Conservation (phyloP, 805 yeast genomes). For the Dipodascus albidus region DNA sequence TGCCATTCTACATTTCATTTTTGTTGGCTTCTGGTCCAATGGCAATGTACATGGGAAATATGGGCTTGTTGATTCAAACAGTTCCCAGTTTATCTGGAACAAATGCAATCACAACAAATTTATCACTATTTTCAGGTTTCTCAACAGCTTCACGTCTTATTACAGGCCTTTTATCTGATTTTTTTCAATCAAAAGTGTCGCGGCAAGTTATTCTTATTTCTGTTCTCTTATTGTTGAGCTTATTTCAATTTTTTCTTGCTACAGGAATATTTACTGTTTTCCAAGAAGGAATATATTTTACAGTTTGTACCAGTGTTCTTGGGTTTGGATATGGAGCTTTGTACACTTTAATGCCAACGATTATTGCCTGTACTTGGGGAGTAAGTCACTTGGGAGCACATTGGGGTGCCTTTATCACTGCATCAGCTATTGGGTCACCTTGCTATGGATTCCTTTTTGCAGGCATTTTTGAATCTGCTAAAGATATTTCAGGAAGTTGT, state of each 20-base stretch:
- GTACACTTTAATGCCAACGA: conserved; percentile 78
- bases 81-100: conserved; percentile 18
- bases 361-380: conserved; percentile 80
- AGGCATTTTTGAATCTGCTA: conserved; percentile 35
- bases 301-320: conserved; percentile 34
- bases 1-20: conserved; percentile 51
- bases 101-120: conserved; percentile 22
- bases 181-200: conserved; percentile 26
- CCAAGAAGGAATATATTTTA: conserved; percentile 14
- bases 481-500: not conserved
- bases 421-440: conserved; percentile 77
- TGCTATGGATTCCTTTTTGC: conserved; percentile 65
- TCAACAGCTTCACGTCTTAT: conserved; percentile 62
- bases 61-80: conserved; percentile 57
- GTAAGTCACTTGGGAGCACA: conserved; percentile 79
- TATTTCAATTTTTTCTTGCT: conserved; percentile 27
- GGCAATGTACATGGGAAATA: conserved; percentile 72
- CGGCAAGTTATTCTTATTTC: conserved; percentile 20
- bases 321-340: conserved; percentile 76
- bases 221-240: conserved; percentile 25
- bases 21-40: conserved; percentile 69
- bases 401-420: conserved; percentile 82
- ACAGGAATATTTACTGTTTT: conserved; percentile 16
- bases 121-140: conserved; percentile 47
- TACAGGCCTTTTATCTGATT: conserved; percentile 62